Conservation (phyloP, 768 basidiomycete species). For the Agaricus sinodeliciosus region DNA sequence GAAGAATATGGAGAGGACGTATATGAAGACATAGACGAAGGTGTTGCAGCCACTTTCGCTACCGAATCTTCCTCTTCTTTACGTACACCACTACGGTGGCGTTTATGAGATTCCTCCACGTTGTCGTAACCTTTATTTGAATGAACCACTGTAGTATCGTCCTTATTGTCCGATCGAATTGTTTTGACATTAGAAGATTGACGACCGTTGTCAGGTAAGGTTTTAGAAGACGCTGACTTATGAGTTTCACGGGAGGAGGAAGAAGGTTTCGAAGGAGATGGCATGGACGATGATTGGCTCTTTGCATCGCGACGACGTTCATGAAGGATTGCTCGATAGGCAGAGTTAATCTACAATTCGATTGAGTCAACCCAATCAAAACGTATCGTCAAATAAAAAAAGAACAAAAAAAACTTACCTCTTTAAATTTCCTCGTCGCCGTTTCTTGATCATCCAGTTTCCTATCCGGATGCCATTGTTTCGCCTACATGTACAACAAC, state of each 20-base stretch:
- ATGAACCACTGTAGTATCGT: conserved; percentile 1
- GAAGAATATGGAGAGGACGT: background rate
- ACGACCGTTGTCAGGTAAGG: conserved; percentile 6
- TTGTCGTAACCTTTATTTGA: background rate
- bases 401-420: background rate
- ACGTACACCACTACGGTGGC: background rate
- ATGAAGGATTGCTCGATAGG: conserved; percentile 2
- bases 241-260: background rate
- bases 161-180: background rate
- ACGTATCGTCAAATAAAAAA: background rate
- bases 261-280: background rate
- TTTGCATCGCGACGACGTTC: conserved; percentile 1
- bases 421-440: conserved; percentile 1
- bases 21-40: conserved; percentile 8
- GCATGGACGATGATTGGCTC: background rate
- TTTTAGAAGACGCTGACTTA: background rate
- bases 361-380: background rate
- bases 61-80: background rate
- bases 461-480: conserved; percentile 8
- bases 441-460: conserved; percentile 6
- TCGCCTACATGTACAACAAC: background rate
- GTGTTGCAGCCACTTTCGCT: background rate
- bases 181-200: conserved; percentile 7
- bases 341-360: background rate
- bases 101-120: background rate